These are phyloP conservation scores for Chondrostereum purpureum DNA, from an alignment of 1,284 basidiomycete species.

Conservation along the genomic window DNA sequence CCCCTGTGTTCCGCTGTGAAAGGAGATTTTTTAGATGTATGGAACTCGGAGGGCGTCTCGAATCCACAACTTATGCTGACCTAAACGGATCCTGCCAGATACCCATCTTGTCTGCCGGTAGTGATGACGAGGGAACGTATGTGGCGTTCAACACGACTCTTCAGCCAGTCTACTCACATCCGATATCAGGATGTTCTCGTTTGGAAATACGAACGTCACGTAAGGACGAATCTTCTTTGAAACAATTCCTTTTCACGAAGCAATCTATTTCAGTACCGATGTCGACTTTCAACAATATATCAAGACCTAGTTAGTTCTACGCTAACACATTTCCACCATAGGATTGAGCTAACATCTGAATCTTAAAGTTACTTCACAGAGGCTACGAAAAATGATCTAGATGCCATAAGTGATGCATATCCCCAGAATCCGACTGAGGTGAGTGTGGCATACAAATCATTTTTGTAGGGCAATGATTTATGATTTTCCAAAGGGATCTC, in stretches of 20 bases:
- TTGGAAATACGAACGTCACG: slow-evolving; percentile 19
- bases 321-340: not conserved
- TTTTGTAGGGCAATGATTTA: not conserved
- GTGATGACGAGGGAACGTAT: slow-evolving; percentile 26
- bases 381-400: slow-evolving; percentile 13
- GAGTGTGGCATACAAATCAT: not conserved
- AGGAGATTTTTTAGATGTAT: slow-evolving; percentile 15
- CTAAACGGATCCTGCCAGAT: slow-evolving; percentile 17
- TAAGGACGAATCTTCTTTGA: slow-evolving; percentile 3
- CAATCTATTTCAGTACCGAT: slow-evolving; percentile 16
- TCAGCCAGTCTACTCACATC: not conserved
- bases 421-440: slow-evolving; percentile 20
- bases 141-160: too few relatives aligned
- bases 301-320: slow-evolving; percentile 13
- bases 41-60: not conserved
- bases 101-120: slow-evolving; percentile 20
- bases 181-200: slow-evolving; percentile 15
- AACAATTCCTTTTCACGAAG: not conserved
- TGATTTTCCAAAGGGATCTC: slow-evolving; percentile 21
- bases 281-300: slow-evolving; percentile 17
- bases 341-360: not conserved
- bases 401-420: slow-evolving; percentile 17
- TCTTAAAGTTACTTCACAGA: slow-evolving; percentile 16
- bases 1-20: slow-evolving; percentile 24
- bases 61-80: not conserved